Evolutionary conservation across 2,329 filamentous ascomycete genomes (phyloP).

Genomic region (Stachybotrys chartarum): DNA sequence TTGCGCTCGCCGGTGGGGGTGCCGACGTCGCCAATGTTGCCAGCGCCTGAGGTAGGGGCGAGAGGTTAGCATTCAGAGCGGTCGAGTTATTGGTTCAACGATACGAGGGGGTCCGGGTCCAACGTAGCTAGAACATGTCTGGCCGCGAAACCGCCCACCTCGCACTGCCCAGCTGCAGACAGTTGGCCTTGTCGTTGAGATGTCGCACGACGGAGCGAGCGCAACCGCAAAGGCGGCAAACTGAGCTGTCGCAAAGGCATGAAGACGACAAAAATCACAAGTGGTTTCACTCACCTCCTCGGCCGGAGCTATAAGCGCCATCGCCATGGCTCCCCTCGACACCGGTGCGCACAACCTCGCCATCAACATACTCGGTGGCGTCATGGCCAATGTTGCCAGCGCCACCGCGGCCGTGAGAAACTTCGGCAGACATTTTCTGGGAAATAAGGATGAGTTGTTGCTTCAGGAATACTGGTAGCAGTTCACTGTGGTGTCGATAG

Average conservation of each 20-base stretch:
- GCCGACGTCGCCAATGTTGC: constrained; percentile 49
- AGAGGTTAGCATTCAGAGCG: not conserved
- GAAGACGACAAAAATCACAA: too few species aligned
- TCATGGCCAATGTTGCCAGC: constrained; percentile 55
- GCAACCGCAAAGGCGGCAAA: too few species aligned
- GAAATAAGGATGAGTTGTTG: too few species aligned
- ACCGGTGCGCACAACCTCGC: constrained; percentile 51
- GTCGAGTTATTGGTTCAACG: not conserved
- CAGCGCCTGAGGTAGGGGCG: constrained; percentile 35
- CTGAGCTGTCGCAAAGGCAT: too few species aligned
- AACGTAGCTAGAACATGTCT: too few species aligned
- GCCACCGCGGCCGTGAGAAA: constrained; percentile 55
- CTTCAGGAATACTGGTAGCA: too few species aligned
- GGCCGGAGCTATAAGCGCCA: constrained; percentile 51
- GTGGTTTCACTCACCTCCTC: constrained; percentile 40
- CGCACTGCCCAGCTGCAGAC: too few species aligned
- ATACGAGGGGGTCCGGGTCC: too few species aligned
- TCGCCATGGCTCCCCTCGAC: constrained; percentile 48
- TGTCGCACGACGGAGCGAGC: not conserved
- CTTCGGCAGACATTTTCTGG: constrained; percentile 31
- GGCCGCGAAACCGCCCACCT: too few species aligned
- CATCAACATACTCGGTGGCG: constrained; percentile 53
- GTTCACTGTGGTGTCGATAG: not conserved
- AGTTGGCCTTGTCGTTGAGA: not conserved
- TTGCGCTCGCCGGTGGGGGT: constrained; percentile 29